Evolutionary conservation across 306 rosid genomes (phyloP).

Genomic region (Quercus engelmannii): DNA sequence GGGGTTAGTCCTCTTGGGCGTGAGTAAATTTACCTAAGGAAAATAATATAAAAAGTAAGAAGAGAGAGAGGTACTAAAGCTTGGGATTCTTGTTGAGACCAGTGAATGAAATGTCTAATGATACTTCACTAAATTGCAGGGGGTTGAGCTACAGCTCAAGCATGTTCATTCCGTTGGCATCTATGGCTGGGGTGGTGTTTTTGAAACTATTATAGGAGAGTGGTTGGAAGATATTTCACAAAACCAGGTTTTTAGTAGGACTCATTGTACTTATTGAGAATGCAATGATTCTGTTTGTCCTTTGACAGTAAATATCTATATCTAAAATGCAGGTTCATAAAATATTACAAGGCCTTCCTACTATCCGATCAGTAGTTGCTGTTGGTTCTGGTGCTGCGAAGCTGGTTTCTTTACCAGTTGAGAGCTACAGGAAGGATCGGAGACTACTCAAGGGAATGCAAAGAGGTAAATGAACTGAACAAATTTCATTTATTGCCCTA

Average conservation of each 20-base stretch:
- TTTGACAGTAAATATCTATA: slow-evolving; percentile 21
- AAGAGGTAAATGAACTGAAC: slow-evolving; percentile 61
- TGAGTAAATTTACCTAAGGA: not conserved
- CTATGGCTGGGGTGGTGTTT: slow-evolving; percentile 91
- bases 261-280: slow-evolving; percentile 17
- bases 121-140: slow-evolving; percentile 51
- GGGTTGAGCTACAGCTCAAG: slow-evolving; percentile 85
- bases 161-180: slow-evolving; percentile 82
- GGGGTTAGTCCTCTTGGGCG: not conserved
- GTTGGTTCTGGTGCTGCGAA: slow-evolving; percentile 86
- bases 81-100: slow-evolving; percentile 2
- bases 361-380: slow-evolving; percentile 77
- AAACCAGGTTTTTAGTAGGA: slow-evolving; percentile 63
- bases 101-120: slow-evolving; percentile 20
- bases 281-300: slow-evolving; percentile 13
- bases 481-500: slow-evolving; percentile 11
- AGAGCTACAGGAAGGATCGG: slow-evolving; percentile 86
- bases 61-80: not conserved
- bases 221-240: slow-evolving; percentile 95
- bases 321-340: slow-evolving; percentile 58
- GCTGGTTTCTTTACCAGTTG: slow-evolving; percentile 85
- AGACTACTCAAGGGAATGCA: slow-evolving; percentile 94
- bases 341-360: slow-evolving; percentile 79
- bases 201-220: slow-evolving; percentile 81
- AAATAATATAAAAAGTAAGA: not conserved